Evolutionary conservation across 495 filamentous ascomycete genomes (phyloP), one percentile per base, ranked within the genome.

Genomic region (Thozetella sp.): DNA sequence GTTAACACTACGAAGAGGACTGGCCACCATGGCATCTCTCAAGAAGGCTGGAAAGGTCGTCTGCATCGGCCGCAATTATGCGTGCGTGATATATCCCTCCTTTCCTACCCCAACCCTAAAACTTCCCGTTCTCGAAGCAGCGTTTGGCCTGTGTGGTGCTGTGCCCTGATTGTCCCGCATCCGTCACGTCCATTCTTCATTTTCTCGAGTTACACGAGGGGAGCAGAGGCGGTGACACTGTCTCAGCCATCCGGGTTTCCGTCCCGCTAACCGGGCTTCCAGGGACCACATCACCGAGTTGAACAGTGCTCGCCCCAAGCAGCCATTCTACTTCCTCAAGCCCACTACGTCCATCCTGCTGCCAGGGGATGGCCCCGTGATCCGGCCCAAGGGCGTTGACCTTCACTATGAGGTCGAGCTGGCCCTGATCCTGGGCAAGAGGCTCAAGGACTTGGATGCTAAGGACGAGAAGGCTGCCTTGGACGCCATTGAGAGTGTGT

Each of bases 291-390:
- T 97, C 67, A 82, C 88, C 65, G 95, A 99, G 81, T 84, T 99
- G 65, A 92, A 92, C 79, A 96, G 88, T 73, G 78, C 82, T 57
- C 82, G 85, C 48, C 93, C 95, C 56, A 92, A 91, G 72, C 90
- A 96, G 70, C 95, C 96, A 4, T 97, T 99, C 78, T 99, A 96
- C 88, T 99, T 99, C 86, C 84, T 97, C 60, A 99, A 99, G 83
- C 96, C 95, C 4, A 70, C 92, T 0, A 87, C 88, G 55, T 88
- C 92, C 19, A 88, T 99, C 61, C 84, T 97, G 1, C 81, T 88
- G 17, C 93, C 93, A 2, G 80, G 81, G 40, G 80, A 82, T 25
- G 93, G 96, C 3, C 90, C 93, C n/a, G 86, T 97, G 37, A 85
- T 96, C 55, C 85, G 88, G 40, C 95, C 95, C 19, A 81, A 76